Evolutionary conservation across 805 yeast genomes (phyloP), one percentile per base, ranked within the genome.

Genomic region (Clavispora carvajalis): DNA sequence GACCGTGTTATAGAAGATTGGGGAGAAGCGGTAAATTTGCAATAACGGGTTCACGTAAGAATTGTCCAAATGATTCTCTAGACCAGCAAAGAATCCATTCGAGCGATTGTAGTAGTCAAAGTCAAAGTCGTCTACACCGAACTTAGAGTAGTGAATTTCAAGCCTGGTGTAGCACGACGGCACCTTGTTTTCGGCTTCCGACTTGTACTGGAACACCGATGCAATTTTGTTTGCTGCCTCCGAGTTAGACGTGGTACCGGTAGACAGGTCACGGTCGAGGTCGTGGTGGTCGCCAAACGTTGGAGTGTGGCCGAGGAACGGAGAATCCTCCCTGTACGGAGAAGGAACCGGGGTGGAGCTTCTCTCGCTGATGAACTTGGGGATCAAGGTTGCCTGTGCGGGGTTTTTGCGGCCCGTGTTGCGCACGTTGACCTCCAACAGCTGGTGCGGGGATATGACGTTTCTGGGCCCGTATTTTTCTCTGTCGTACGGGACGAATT

Each of bases 91-190:
- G 4, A 42, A 36, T 40, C 69, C 82, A 13, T 31, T 36, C 0
- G 97, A 85, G 29, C 71, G 70, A 57, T 91, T 91, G 67, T 84
- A 91, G 52, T 80, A 83, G 39, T 77, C 81, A 58, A 93, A 91
- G 63, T 91, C 96, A 63, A 93, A 93, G 59, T 89, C 96, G 51
- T 84, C 88, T 22, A 93, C 89, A 21, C 99, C 99, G 60, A 88
- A 91, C 52, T 78, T 82, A 41, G 95, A 85, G 60, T 90, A 91
- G 31, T 82, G 75, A 39, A 91, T 85, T 44, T 82, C 85, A 34
- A 87, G 67, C 51, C 80, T 78, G 30, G 80, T 69, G 63, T 83
- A 91, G 25, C 90, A 85, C 38, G 82, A 81, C 1, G 96, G 96
- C 56, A 52, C 74, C 66, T 41, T 50, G 38, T 41, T 57, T 34